Percentiles rank a stretch among this genome's conserved stretches.
Evolutionary conservation across 2,329 filamentous ascomycete genomes (phyloP).

Genomic region (Diaporthe citrichinensis): DNA sequence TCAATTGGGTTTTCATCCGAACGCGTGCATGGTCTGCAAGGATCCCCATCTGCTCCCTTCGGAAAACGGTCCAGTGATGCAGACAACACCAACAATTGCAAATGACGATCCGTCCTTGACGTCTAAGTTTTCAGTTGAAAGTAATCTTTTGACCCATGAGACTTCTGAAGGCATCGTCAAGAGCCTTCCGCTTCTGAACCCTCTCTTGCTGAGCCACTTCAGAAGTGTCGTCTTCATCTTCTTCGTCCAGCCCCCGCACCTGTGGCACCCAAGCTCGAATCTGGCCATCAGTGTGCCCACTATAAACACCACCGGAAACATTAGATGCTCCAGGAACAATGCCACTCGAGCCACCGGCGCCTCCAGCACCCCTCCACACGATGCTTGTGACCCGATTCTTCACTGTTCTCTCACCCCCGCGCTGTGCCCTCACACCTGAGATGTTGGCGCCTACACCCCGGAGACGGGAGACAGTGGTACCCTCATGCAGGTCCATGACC

Average conservation of each 20-base stretch:
- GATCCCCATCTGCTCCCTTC: not conserved
- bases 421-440: conserved; percentile 58
- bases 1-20: conserved; percentile 13
- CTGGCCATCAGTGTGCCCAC: conserved; percentile 85
- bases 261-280: conserved; percentile 84
- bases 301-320: conserved; percentile 75
- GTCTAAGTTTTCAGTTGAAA: conserved; percentile 59
- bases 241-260: conserved; percentile 57
- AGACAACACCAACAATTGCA: not conserved
- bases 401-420: conserved; percentile 69
- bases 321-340: conserved; percentile 72
- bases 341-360: conserved; percentile 66
- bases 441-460: conserved; percentile 72
- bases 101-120: not conserved
- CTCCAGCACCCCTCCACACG: conserved; percentile 77
- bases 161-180: conserved; percentile 85
- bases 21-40: not conserved
- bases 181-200: conserved; percentile 80
- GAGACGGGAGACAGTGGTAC: conserved; percentile 78
- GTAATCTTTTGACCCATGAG: conserved; percentile 81
- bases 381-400: conserved; percentile 80
- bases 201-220: conserved; percentile 64
- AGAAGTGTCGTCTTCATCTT: conserved; percentile 57
- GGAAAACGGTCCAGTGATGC: not conserved
- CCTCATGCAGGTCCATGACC: conserved; percentile 84